Evolutionary conservation across 768 basidiomycete genomes (phyloP).

Genomic region (Mrakia blollopis): DNA sequence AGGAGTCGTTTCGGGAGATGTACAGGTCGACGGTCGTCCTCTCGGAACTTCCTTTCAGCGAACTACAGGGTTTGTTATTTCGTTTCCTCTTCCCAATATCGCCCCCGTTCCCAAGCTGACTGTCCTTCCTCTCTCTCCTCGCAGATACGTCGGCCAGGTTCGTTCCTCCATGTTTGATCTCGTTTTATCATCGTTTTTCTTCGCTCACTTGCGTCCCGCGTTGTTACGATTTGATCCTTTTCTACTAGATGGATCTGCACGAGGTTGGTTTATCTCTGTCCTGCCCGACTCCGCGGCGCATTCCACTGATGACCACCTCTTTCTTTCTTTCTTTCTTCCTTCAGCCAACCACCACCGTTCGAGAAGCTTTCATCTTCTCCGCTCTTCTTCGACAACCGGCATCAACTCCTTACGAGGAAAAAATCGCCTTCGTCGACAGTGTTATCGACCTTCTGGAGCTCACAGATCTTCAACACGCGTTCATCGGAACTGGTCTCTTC

Average conservation of each 20-base stretch:
- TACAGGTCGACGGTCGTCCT: slow-evolving; percentile 47
- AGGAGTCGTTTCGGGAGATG: slow-evolving; percentile 50
- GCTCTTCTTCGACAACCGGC: slow-evolving; percentile 48
- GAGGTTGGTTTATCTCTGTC: not conserved
- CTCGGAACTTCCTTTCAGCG: slow-evolving; percentile 48
- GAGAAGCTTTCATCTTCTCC: slow-evolving; percentile 48
- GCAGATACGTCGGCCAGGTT: not conserved
- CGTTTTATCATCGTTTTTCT: no score
- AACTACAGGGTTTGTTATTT: slow-evolving; percentile 45
- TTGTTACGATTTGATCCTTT: not conserved
- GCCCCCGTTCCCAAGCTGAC: not conserved
- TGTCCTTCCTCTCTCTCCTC: not conserved
- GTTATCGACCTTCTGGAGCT: slow-evolving; percentile 18
- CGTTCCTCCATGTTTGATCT: not conserved
- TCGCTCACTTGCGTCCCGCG: no score
- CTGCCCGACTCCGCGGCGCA: no score
- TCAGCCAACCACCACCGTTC: slow-evolving; percentile 44
- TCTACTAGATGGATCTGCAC: not conserved
- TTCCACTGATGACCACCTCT: no score
- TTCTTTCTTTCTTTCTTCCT: no score
- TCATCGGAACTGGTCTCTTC: slow-evolving; percentile 13
- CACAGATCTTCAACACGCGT: slow-evolving; percentile 7
- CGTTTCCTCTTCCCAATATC: slow-evolving; percentile 41
- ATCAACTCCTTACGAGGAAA: slow-evolving; percentile 41
- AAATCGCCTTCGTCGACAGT: slow-evolving; percentile 48